Evolutionary conservation across 2,329 filamentous ascomycete species (phyloP), one percentile per base, ranked within the genome.

Genomic region (Plectosphaerella plurivora): DNA sequence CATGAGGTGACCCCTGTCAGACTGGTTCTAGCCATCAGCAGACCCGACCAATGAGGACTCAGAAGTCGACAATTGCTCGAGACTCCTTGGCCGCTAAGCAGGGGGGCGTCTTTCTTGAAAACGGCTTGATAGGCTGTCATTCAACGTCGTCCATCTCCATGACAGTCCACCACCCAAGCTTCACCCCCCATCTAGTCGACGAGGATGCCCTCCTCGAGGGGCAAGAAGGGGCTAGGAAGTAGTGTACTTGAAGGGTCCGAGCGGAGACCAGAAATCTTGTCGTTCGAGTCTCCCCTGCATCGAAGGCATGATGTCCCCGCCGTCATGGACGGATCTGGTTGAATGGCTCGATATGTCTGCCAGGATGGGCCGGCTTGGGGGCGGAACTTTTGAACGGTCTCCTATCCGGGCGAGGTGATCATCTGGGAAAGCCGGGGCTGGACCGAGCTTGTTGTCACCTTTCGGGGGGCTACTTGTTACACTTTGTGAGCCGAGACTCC

Each of bases 31-130:
- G 57, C 60, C 56, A 46, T 42, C 46, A 52, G 39, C 35, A 36
- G 53, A 54, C 10, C 42, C 36, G 42, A 22, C 67, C 67, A 69
- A 69, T 69, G 59, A 66, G 52, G 48, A 28, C 46, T 52, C 59
- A 55, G 55, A 67, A 49, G 48, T 48, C 42, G 60, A 60, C 53
- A 53, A 65, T 58, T 66, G 57, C 55, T 58, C 62, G 60, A 65
- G 62, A 66, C 60, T 61, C 65, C 65, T 68, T 63, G 65, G 63
- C 62, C 62, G 63, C 57, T 60, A 58, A 51, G 51, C 46, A 54
- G 55, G 56, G 56, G 53, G 56, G 60, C 60, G 58, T 60, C 60
- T 55, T 62, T 59, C 54, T 58, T 45, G 42, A 45, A 48, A 44
- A 28, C 42, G 41, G 41, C 52, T 53, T 44, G 56, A 67, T 59